Percentiles rank a stretch among this genome's conserved stretches.
These are phyloP conservation scores for Scortechinia acanthostroma DNA, from an alignment of 2,329 filamentous ascomycete species.

Conservation along the genomic window DNA sequence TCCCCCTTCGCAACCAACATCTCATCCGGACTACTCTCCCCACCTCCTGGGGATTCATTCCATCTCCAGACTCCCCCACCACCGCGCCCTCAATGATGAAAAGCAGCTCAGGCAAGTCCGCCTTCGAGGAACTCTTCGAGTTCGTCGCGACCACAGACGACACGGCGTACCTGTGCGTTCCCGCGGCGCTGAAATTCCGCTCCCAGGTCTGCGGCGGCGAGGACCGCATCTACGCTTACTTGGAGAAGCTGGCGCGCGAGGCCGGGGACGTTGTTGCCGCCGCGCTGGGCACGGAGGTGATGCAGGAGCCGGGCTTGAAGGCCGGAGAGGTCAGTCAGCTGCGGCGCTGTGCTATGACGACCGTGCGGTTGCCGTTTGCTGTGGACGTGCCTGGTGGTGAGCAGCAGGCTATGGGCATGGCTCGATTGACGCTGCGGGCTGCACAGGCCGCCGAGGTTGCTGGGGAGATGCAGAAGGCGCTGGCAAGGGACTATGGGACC, in stretches of 20 bases:
- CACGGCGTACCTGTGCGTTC: constrained; percentile 53
- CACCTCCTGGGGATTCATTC: constrained; percentile 61
- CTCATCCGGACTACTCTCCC: constrained; percentile 61
- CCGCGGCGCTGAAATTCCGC: constrained; percentile 56
- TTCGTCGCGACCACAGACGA: constrained; percentile 62
- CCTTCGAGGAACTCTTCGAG: constrained; percentile 57
- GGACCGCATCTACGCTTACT: constrained; percentile 50
- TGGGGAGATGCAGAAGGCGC: constrained; percentile 19
- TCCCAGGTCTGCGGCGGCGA: constrained; percentile 57
- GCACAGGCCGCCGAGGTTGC: constrained; percentile 18
- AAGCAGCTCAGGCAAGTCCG: constrained; percentile 23
- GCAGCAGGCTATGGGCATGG: constrained; percentile 18
- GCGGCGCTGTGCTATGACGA: constrained; percentile 50
- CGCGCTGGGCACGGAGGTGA: constrained; percentile 53
- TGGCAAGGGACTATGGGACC: constrained; percentile 38
- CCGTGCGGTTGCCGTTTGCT: constrained; percentile 53
- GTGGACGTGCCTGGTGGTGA: constrained; percentile 6
- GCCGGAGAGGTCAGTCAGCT: constrained; percentile 28
- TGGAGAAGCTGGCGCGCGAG: constrained; percentile 38
- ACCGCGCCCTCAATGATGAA: constrained; percentile 4
- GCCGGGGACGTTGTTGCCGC: constrained; percentile 47
- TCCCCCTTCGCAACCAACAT: constrained; percentile 58
- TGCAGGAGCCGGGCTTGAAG: constrained; percentile 34
- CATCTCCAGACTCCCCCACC: constrained; percentile 15
- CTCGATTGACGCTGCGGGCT: constrained; percentile 20